Evolutionary conservation across 768 basidiomycete species (phyloP), one percentile per base, ranked within the genome.

Genomic region (Boletus coccyginus): DNA sequence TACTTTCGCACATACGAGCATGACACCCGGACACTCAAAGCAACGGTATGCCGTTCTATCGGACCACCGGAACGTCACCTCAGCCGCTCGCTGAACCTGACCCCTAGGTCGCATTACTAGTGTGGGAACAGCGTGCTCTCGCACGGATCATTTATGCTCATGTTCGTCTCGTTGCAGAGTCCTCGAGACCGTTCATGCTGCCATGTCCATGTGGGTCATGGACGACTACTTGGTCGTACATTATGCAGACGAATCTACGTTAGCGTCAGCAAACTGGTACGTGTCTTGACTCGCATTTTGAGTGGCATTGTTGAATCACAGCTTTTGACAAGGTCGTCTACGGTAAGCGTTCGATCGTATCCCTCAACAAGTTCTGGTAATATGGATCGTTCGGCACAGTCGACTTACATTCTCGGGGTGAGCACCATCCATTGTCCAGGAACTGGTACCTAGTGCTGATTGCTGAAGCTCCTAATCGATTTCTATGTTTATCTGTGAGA

Each of bases 401-500:
- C 55, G 27, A 70, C 41, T 3, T 69, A 61, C 7, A 63, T 56
- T 4, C 51, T 68, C 16, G 67, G 67, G 29, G 67, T 69, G 43
- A 63, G 67, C 36, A 27, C 31, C 27, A 0, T 51, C 14, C n/a
- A 13, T 46, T 13, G 10, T 3, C 19, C 16, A 14, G 14, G 7
- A 2, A 29, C 9, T 14, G 10, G 19, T 41, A 2, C 31, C 2
- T 16, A 12, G 21, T 21, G 21, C 56, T 70, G 46, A 67, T 17
- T 14, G 1, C 24, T 0, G 3, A 55, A 69, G 67, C 57, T 69
- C 24, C 3, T 68, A 27, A 63, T 68, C 42, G 67, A 69, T 55
- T 68, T 70, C 14, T 57, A 68, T 38, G 66, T 69, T 21, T 69
- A 69, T 29, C 14, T 60, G 67, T 65, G 27, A 52, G 67, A 46